phyloP scores from a whole-genome alignment of 345 rosid genomes.

The Syzygium aqueum region DNA sequence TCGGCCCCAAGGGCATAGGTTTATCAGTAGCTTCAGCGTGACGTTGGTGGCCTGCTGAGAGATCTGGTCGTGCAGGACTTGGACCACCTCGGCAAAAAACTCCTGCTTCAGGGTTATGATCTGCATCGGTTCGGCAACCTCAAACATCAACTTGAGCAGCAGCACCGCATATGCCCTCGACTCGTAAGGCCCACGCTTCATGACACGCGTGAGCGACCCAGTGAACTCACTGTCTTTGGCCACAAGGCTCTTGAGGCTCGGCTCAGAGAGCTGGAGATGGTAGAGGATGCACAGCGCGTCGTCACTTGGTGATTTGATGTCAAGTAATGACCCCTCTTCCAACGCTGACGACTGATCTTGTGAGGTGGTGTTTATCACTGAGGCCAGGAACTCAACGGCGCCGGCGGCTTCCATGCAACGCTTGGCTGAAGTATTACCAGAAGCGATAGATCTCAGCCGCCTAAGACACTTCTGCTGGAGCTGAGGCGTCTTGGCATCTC shows the following conservation, averaged over 20 bases:
- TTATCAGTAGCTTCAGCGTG: conserved; percentile 23
- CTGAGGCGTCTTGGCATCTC: conserved; percentile 31
- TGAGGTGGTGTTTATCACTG: conserved; percentile 15
- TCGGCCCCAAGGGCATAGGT: conserved; percentile 49
- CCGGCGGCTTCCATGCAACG: conserved; percentile 70
- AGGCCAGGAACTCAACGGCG: conserved; percentile 51
- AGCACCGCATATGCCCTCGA: conserved; percentile 25
- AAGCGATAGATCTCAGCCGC: conserved; percentile 40
- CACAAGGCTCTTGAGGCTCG: conserved; percentile 44
- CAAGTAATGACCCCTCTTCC: conserved; percentile 2
- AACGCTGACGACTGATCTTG: background rate
- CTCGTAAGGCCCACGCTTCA: conserved; percentile 18
- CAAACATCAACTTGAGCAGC: conserved; percentile 22
- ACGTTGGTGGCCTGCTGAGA: conserved; percentile 40
- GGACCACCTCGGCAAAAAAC: conserved; percentile 27
- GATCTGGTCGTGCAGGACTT: conserved; percentile 30
- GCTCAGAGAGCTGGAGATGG: conserved; percentile 53
- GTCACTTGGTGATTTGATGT: conserved; percentile 19
- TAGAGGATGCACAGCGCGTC: conserved; percentile 69
- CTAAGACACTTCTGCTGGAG: conserved; percentile 41
- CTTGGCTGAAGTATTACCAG: conserved; percentile 38
- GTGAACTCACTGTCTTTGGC: conserved; percentile 38
- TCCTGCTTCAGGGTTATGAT: conserved; percentile 14
- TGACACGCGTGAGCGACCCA: conserved; percentile 18
- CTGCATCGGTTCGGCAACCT: conserved; percentile 37